phyloP scores from a whole-genome alignment of 2,329 filamentous ascomycete species.

The Penicillium expansum region DNA sequence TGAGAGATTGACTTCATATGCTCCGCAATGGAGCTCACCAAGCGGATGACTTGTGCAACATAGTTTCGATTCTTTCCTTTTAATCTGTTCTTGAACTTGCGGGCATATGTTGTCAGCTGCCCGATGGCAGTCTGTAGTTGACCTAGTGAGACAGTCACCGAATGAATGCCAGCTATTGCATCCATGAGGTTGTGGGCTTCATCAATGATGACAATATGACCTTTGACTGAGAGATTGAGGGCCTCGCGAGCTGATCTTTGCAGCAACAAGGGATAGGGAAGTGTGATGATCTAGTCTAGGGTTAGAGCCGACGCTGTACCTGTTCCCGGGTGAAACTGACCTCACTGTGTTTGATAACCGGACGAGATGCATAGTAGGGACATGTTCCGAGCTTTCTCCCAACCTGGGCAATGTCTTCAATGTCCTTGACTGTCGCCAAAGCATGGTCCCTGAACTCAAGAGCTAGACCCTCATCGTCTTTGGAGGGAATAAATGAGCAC shows the following conservation, averaged over 20 bases:
- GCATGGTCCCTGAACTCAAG: slow-evolving; percentile 82
- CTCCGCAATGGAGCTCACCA: slow-evolving; percentile 73
- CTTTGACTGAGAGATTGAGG: slow-evolving; percentile 78
- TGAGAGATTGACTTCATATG: slow-evolving; percentile 60
- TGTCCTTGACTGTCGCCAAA: slow-evolving; percentile 82
- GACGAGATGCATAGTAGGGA: slow-evolving; percentile 92
- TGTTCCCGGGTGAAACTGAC: slow-evolving; percentile 33
- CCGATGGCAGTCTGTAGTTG: slow-evolving; percentile 71
- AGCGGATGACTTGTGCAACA: slow-evolving; percentile 78
- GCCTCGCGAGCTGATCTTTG: slow-evolving; percentile 86
- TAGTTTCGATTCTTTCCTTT: slow-evolving; percentile 91
- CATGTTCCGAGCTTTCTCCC: slow-evolving; percentile 80
- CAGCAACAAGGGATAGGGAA: slow-evolving; percentile 87
- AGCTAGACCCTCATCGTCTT: slow-evolving; percentile 68
- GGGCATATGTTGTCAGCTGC: slow-evolving; percentile 78
- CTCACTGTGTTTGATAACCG: slow-evolving; percentile 77
- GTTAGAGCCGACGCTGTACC: background rate
- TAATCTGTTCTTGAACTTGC: slow-evolving; percentile 80
- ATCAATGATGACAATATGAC: slow-evolving; percentile 90
- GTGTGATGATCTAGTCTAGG: slow-evolving; percentile 67
- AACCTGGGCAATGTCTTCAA: slow-evolving; percentile 80
- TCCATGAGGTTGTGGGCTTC: slow-evolving; percentile 99
- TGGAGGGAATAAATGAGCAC: slow-evolving; percentile 75
- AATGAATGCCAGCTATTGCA: slow-evolving; percentile 82
- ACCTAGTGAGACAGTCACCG: slow-evolving; percentile 68